These are phyloP conservation scores for Kwoniella botswanensis DNA, from an alignment of 768 basidiomycete genomes.

Conservation along the genomic window DNA sequence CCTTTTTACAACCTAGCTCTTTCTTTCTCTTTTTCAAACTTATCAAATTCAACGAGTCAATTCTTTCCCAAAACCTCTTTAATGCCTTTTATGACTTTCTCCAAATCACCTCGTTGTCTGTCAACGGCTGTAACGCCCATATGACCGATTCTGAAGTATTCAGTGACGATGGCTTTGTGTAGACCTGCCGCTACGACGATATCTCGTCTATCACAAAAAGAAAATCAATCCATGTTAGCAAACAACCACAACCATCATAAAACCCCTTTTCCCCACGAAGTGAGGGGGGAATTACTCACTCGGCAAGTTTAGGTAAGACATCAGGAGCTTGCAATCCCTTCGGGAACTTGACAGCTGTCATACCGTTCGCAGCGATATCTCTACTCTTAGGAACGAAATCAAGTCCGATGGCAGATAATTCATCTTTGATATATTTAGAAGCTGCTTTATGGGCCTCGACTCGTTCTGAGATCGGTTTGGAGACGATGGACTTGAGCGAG, in stretches of 20 bases:
- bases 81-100: constrained; percentile 71
- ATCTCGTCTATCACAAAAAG: constrained; percentile 61
- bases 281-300: constrained; percentile 33
- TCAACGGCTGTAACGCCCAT: constrained; percentile 89
- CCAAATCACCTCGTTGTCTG: constrained; percentile 71
- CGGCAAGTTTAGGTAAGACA: constrained; percentile 72
- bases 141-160: constrained; percentile 93
- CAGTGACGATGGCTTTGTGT: constrained; percentile 80
- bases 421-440: constrained; percentile 71
- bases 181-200: constrained; percentile 88
- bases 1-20: not conserved
- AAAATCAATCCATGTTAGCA: not conserved
- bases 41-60: constrained; percentile 20
- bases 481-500: constrained; percentile 75
- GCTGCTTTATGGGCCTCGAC: constrained; percentile 75
- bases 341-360: constrained; percentile 86
- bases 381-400: constrained; percentile 68
- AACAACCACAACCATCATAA: too few relatives aligned
- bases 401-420: constrained; percentile 71
- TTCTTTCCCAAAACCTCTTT: constrained; percentile 56
- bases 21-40: not conserved
- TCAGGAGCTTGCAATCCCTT: constrained; percentile 77
- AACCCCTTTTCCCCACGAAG: too few relatives aligned
- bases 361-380: constrained; percentile 81
- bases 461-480: constrained; percentile 74